Evolutionary conservation across 805 yeast genomes (phyloP).

Genomic region (Metschnikowia dekortorum): DNA sequence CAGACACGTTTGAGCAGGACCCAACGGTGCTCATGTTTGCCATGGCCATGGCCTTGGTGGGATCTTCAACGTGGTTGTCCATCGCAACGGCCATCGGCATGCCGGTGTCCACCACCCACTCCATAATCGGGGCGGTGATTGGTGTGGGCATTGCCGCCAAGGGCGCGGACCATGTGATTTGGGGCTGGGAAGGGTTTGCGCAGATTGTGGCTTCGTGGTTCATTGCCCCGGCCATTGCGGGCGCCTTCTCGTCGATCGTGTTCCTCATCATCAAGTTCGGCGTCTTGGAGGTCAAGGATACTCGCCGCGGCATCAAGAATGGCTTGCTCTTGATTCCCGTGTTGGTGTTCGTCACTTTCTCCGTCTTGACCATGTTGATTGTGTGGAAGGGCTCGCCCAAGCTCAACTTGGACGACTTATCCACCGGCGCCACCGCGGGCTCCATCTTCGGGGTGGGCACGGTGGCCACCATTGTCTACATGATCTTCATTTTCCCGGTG

Average conservation of each 20-base stretch:
- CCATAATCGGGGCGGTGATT: constrained; percentile 70
- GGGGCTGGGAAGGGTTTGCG: constrained; percentile 77
- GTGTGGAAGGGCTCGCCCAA: constrained; percentile 80
- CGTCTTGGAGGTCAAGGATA: constrained; percentile 56
- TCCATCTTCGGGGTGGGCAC: constrained; percentile 63
- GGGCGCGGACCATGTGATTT: constrained; percentile 54
- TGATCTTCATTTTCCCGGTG: constrained; percentile 56
- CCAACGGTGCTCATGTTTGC: constrained; percentile 73
- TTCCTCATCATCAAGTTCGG: constrained; percentile 56
- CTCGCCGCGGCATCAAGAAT: constrained; percentile 40
- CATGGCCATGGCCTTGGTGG: constrained; percentile 72
- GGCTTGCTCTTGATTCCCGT: constrained; percentile 57
- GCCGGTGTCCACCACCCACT: constrained; percentile 82
- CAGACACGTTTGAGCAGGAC: constrained; percentile 42
- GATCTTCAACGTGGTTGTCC: constrained; percentile 67
- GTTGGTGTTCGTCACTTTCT: constrained; percentile 55
- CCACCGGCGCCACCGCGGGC: constrained; percentile 50
- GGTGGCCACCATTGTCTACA: constrained; percentile 49
- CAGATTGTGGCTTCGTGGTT: constrained; percentile 79
- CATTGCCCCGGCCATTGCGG: constrained; percentile 71
- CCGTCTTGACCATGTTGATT: constrained; percentile 68
- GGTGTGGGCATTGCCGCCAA: constrained; percentile 73
- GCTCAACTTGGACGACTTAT: constrained; percentile 50
- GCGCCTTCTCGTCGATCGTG: constrained; percentile 53
- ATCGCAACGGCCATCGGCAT: constrained; percentile 62